Evolutionary conservation across 2,329 filamentous ascomycete genomes (phyloP), one percentile per base, ranked within the genome.

Genomic region (Pseudopyricularia javanii): DNA sequence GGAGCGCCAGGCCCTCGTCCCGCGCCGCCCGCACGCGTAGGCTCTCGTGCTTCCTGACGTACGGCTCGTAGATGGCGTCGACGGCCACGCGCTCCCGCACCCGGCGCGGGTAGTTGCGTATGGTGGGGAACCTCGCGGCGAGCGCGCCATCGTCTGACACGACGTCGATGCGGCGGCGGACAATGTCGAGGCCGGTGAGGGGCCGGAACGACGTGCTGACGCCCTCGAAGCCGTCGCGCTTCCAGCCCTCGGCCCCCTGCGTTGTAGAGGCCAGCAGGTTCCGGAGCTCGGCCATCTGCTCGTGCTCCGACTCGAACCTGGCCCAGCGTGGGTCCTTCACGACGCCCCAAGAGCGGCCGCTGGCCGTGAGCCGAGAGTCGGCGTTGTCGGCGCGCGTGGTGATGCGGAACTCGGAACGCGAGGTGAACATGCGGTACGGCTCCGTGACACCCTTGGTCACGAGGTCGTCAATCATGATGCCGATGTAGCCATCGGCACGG

Each of bases 391-490:
- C 85, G 56, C 93, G 85, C 2, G 89, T 82, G 45, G 85, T 88
- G 78, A 98, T 91, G 56, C 93, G 87, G 68, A 94, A 98, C 70
- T 98, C 93, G 70, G 87, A 95, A 57, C 93, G 83, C 6, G 88
- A 87, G 2, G 93, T 98, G 72, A 98, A 98, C 91, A 98, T 97
- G 59, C 93, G 83, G 69, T 98, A 98, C 1, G 93, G 93, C 64
- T 98, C 93, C 2, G 87, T 91, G 30, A 98, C 93, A 49, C 93
- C 93, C 69, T 96, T 97, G 22, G 91, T 97, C 63, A 95, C 84
- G 35, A 98, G 80, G 65, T 98, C 93, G 68, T 98, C 93, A 61
- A 98, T 91, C 90, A 98, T 95, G 70, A 98, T 86, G 59, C 93
- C 93, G 62, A 98, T 97, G 67, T 96, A 98, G 12, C 89, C 90